A percentile compares a stretch with the other conserved stretches of the same genome.
phyloP scores from a whole-genome alignment of 1,284 basidiomycete species.

The Erythrobasidium hasegawianum region DNA sequence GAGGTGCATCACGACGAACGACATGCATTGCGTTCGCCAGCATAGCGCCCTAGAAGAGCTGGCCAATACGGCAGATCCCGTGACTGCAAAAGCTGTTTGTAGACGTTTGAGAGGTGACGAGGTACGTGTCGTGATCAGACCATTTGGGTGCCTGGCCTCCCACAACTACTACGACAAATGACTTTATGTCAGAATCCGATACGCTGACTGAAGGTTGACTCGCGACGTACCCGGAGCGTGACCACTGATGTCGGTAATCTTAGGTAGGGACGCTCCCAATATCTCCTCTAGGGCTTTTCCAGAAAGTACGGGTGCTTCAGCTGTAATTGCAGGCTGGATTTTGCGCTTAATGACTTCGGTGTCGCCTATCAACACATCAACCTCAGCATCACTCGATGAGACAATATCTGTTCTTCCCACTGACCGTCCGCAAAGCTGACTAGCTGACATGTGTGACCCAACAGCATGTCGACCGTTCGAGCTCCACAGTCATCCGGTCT shows the following conservation, averaged over 20 bases:
- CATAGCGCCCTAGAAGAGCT: slow-evolving; percentile 32
- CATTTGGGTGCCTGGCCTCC: slow-evolving; percentile 25
- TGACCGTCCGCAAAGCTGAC: slow-evolving; percentile 32
- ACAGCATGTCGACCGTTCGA: slow-evolving; percentile 25
- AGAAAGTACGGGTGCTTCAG: slow-evolving; percentile 15
- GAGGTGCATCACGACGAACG: too few relatives aligned
- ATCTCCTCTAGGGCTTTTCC: slow-evolving; percentile 1
- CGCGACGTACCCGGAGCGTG: slow-evolving; percentile 19
- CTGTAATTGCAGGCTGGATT: slow-evolving; percentile 14
- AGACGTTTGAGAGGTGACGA: slow-evolving; percentile 26
- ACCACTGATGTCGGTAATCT: slow-evolving; percentile 24
- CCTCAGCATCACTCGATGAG: background rate
- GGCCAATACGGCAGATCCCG: slow-evolving; percentile 27
- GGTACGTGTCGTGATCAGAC: slow-evolving; percentile 31
- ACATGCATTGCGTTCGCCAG: too few relatives aligned
- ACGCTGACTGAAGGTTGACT: background rate
- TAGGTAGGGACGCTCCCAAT: slow-evolving; percentile 4
- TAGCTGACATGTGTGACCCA: slow-evolving; percentile 16
- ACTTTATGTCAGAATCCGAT: background rate
- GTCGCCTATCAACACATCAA: slow-evolving; percentile 8
- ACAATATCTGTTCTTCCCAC: background rate
- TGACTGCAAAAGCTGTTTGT: slow-evolving; percentile 28
- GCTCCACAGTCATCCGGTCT: slow-evolving; percentile 30
- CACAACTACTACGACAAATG: slow-evolving; percentile 18
- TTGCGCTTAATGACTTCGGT: slow-evolving; percentile 31